Conservation (phyloP, 1,139 yeast genomes). For the Waltiozyma sp. region DNA sequence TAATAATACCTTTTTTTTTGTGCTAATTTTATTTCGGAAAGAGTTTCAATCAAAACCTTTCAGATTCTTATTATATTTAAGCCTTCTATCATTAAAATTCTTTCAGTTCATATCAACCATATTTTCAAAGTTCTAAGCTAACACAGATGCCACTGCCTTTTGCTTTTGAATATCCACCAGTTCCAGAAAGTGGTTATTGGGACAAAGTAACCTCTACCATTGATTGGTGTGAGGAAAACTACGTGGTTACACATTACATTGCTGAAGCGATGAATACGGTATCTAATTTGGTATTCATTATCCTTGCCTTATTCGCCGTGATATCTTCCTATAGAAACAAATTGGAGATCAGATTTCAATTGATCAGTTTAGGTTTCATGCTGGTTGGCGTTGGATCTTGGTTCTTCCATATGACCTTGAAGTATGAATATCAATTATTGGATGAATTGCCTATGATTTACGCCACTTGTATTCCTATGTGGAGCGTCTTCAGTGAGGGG, state of each 20-base stretch:
- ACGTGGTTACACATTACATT: conserved; percentile 63
- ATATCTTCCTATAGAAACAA: conserved; percentile 45
- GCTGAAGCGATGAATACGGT: conserved; percentile 75
- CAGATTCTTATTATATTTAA: too few relatives aligned
- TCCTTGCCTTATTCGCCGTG: conserved; percentile 35
- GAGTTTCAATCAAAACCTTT: too few relatives aligned
- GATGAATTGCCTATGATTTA: conserved; percentile 98
- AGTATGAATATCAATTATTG: conserved; percentile 77
- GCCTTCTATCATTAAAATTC: too few relatives aligned
- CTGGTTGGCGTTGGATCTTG: conserved; percentile 89
- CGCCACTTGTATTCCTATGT: conserved; percentile 91
- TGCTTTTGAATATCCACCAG: conserved; percentile 24
- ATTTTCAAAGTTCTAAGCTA: too few relatives aligned
- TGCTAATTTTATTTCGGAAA: too few relatives aligned
- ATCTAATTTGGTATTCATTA: conserved; percentile 57
- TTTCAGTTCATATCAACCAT: too few relatives aligned
- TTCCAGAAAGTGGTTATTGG: conserved; percentile 23
- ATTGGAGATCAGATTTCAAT: conserved; percentile 58
- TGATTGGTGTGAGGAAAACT: conserved; percentile 93
- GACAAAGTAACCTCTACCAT: conserved; percentile 42
- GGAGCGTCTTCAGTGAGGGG: conserved; percentile 72
- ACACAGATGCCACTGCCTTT: conserved; percentile 35
- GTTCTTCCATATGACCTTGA: conserved; percentile 92
- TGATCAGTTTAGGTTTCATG: conserved; percentile 69
- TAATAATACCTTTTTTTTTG: too few relatives aligned